Conservation (phyloP, 805 yeast species). For the Teunomyces cretensis region DNA sequence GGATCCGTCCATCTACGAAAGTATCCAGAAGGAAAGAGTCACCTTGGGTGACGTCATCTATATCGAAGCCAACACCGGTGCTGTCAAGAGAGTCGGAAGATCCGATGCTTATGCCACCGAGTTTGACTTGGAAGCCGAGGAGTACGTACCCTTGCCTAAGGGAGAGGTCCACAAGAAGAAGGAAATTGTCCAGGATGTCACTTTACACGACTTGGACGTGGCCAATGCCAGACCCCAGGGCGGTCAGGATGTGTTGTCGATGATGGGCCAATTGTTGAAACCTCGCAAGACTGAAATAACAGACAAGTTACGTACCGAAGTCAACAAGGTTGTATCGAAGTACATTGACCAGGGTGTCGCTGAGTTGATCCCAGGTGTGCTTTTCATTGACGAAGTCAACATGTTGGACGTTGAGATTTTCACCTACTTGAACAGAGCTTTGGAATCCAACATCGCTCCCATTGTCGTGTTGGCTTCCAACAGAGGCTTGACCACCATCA, state of each 20-base stretch:
- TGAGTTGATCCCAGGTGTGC: slow-evolving; percentile 94
- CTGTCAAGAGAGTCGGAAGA: slow-evolving; percentile 95
- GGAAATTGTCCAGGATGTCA: slow-evolving; percentile 96
- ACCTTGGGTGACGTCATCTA: slow-evolving; percentile 95
- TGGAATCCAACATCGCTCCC: slow-evolving; percentile 90
- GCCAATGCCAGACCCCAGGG: slow-evolving; percentile 97
- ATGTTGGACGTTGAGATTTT: slow-evolving; percentile 98
- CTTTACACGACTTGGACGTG: slow-evolving; percentile 92
- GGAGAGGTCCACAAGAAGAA: slow-evolving; percentile 98
- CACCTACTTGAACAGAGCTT: slow-evolving; percentile 89
- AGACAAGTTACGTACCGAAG: slow-evolving; percentile 90
- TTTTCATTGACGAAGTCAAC: slow-evolving; percentile 97
- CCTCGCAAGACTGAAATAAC: slow-evolving; percentile 97
- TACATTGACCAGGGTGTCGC: slow-evolving; percentile 98
- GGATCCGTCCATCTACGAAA: slow-evolving; percentile 90
- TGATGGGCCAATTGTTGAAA: slow-evolving; percentile 96
- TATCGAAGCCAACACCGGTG: slow-evolving; percentile 96
- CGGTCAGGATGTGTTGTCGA: slow-evolving; percentile 92
- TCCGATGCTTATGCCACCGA: slow-evolving; percentile 99
- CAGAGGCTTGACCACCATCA: slow-evolving; percentile 86
- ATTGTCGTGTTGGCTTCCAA: slow-evolving; percentile 94
- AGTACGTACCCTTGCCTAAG: slow-evolving; percentile 96
- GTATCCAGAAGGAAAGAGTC: slow-evolving; percentile 92
- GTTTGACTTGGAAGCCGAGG: slow-evolving; percentile 97
- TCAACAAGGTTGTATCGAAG: slow-evolving; percentile 91